phyloP scores from a whole-genome alignment of 768 basidiomycete genomes.

The Postia placenta region DNA sequence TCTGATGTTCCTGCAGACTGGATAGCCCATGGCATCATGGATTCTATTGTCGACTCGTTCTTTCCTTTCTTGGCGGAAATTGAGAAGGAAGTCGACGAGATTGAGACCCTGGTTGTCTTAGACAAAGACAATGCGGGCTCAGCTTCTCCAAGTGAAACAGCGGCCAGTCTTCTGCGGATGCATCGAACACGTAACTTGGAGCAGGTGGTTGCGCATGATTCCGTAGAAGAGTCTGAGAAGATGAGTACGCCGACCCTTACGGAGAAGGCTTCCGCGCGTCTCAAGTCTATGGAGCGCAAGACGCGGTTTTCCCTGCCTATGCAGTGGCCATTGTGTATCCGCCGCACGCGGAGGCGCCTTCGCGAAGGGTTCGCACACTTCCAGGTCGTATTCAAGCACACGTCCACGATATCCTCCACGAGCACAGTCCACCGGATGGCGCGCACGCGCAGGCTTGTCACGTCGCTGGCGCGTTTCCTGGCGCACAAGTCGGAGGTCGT shows the following conservation, averaged over 20 bases:
- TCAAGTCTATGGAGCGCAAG: not conserved
- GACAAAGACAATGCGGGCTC: constrained; percentile 4
- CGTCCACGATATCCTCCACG: constrained; percentile 23
- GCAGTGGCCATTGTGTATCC: constrained; percentile 8
- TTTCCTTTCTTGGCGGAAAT: constrained; percentile 80
- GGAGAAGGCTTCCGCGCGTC: not conserved
- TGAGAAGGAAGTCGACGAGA: constrained; percentile 70
- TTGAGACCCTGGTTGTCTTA: constrained; percentile 65
- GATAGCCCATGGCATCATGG: constrained; percentile 89
- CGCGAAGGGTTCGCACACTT: not conserved
- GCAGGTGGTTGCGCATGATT: not conserved
- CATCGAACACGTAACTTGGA: not conserved
- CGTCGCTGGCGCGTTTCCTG: constrained; percentile 68
- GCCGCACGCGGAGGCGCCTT: constrained; percentile 6
- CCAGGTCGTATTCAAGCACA: constrained; percentile 5
- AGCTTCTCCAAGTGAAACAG: too few relatives aligned
- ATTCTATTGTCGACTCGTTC: constrained; percentile 92
- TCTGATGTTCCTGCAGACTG: constrained; percentile 51
- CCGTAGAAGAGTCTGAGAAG: not conserved
- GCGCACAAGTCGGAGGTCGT: constrained; percentile 81
- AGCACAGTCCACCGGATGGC: constrained; percentile 73
- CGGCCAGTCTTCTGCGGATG: not conserved
- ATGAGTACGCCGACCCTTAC: not conserved
- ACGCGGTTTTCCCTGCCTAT: constrained; percentile 8
- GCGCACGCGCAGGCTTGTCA: constrained; percentile 69